A percentile compares a stretch with the other conserved stretches of the same genome.
Evolutionary conservation across 1,284 basidiomycete species (phyloP).

Genomic region (Chondrostereum purpureum): DNA sequence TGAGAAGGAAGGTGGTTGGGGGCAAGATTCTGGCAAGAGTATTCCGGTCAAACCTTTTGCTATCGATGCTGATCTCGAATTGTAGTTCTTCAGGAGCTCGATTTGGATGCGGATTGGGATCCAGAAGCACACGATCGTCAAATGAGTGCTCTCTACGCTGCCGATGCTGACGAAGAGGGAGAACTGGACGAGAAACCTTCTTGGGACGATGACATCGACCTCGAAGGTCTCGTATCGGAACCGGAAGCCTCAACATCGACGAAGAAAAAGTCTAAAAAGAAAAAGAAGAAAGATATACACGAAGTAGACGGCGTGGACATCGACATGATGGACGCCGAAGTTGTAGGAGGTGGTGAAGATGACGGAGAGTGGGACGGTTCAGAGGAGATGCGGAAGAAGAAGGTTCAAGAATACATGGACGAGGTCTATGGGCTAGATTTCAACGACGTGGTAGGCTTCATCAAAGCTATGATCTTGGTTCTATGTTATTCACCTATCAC

Average conservation of each 20-base stretch:
- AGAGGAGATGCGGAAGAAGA: constrained; percentile 78
- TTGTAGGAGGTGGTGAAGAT: constrained; percentile 27
- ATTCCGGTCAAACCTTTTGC: constrained; percentile 5
- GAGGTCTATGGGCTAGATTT: constrained; percentile 89
- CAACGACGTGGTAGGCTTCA: constrained; percentile 80
- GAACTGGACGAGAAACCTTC: constrained; percentile 73
- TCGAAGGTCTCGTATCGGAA: constrained; percentile 31
- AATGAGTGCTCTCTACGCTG: constrained; percentile 69
- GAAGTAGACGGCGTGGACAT: constrained; percentile 47
- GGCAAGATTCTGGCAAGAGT: constrained; percentile 36
- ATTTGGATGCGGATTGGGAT: constrained; percentile 82
- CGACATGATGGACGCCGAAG: constrained; percentile 74
- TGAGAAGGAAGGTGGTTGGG: constrained; percentile 56
- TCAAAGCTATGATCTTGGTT: constrained; percentile 4
- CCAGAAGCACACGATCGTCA: constrained; percentile 70
- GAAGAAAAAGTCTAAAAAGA: constrained; percentile 41
- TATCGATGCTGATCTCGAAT: constrained; percentile 9
- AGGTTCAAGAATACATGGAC: constrained; percentile 84
- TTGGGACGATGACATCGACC: constrained; percentile 86
- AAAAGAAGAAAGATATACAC: constrained; percentile 41
- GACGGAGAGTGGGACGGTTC: constrained; percentile 78
- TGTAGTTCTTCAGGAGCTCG: constrained; percentile 53
- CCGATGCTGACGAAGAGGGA: constrained; percentile 46
- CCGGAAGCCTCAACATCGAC: constrained; percentile 26
- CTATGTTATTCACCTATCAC: constrained; percentile 7